Conservation (phyloP, 2,329 filamentous ascomycete genomes). For the Aspergillus bombycis region DNA sequence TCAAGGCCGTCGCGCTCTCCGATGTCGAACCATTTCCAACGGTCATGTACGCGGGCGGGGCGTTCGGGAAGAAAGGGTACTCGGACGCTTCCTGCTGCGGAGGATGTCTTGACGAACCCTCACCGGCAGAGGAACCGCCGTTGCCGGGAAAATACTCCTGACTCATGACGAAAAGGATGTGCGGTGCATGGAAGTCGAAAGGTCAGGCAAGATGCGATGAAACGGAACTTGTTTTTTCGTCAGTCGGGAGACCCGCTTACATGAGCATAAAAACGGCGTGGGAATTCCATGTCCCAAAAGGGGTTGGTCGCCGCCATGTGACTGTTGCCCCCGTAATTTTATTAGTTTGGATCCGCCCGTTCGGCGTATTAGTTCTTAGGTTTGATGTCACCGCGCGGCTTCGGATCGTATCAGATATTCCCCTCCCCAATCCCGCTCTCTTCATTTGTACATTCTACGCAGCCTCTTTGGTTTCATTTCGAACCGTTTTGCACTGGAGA, state of each 20-base stretch:
- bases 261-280: not conserved
- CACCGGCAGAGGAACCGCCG: slow-evolving; percentile 38
- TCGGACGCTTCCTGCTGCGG: slow-evolving; percentile 30
- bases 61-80: slow-evolving; percentile 33
- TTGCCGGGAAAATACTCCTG: slow-evolving; percentile 45
- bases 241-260: slow-evolving; percentile 9
- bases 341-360: not conserved
- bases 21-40: slow-evolving; percentile 82
- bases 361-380: not conserved
- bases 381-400: slow-evolving; percentile 5
- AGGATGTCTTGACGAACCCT: slow-evolving; percentile 39
- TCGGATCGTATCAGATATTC: not conserved
- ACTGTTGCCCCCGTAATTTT: not conserved
- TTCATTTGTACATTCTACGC: not conserved
- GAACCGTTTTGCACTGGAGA: not conserved
- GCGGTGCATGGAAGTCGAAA: slow-evolving; percentile 17
- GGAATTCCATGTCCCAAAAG: slow-evolving; percentile 16
- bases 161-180: slow-evolving; percentile 39
- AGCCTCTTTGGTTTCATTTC: not conserved
- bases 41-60: slow-evolving; percentile 75
- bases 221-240: slow-evolving; percentile 8
- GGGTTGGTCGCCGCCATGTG: slow-evolving; percentile 21
- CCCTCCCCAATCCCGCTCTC: not conserved
- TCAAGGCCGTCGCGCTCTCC: slow-evolving; percentile 77
- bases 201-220: slow-evolving; percentile 7